Evolutionary conservation across 1,284 basidiomycete species (phyloP), one percentile per base, ranked within the genome.

Genomic region (Agaricales sp.): DNA sequence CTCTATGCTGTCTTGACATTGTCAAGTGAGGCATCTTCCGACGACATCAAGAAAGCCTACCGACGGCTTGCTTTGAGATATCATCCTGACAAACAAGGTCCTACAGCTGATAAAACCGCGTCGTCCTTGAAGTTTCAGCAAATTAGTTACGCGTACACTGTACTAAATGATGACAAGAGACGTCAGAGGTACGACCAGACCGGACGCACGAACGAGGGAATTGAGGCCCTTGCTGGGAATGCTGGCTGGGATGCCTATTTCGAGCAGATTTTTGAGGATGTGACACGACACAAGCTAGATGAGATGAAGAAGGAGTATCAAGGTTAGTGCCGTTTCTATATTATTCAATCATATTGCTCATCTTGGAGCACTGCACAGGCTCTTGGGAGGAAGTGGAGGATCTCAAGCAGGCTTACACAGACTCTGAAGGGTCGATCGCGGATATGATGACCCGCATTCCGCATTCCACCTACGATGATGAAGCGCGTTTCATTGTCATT

Each of bases 221-320:
- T 83, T n/a, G 83, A 82, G 45, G 60, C 84, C 46, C 78, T 69
- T 14, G 75, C 75, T n/a, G 88, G 78, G 3, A 89, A 89, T 55
- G 86, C 80, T 52, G 90, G 91, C 3, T 97, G 93, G 93, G 89
- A 92, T 56, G 77, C 85, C 14, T 97, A 97, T 67, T 97, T 96
- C 59, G 82, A 86, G 60, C 83, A 86, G 50, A 67, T 96, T 57
- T 96, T 92, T 55, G 86, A 94, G 57, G 73, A 80, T 43, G 87
- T 95, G 16, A 94, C 90, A 50, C 79, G 82, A 55, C 81, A 80
- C 53, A 86, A 82, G 59, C 71, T 97, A 43, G 91, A 95, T 57
- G 87, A 95, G 59, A 79, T 93, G 76, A 93, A 90, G 75, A 79
- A 79, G 55, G 80, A 81, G 60, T 97, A 97, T 66, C 92, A 96